A percentile compares a stretch with the other conserved stretches of the same genome.
Evolutionary conservation across 352 stramenopile genomes (phyloP).

Genomic region (Pythium sp.): DNA sequence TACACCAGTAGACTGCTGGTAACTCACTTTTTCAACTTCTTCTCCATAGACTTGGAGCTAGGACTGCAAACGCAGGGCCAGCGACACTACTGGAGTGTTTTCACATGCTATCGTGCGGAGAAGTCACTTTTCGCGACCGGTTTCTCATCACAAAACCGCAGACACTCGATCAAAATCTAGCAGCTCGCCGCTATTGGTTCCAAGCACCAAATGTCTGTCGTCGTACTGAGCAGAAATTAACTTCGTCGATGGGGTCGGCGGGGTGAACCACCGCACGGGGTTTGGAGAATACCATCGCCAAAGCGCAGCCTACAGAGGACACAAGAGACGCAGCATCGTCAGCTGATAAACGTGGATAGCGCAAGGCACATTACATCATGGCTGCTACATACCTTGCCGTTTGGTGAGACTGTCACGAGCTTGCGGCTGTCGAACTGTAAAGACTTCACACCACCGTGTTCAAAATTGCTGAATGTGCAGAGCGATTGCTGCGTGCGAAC

Average conservation of each 20-base stretch:
- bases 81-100: neutral
- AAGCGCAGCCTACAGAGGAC: conserved; percentile 49
- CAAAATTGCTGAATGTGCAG: conserved; percentile 76
- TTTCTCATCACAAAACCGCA: conserved; percentile 35
- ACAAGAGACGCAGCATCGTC: conserved; percentile 9
- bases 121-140: neutral
- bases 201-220: conserved; percentile 71
- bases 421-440: conserved; percentile 88
- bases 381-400: conserved; percentile 49
- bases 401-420: conserved; percentile 73
- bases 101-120: neutral
- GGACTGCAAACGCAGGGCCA: neutral
- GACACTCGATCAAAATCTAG: conserved; percentile 77
- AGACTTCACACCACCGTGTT: conserved; percentile 66
- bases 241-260: conserved; percentile 39
- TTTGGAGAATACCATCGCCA: conserved; percentile 86
- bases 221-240: conserved; percentile 77
- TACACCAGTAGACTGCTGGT: conserved; percentile 6
- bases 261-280: conserved; percentile 71
- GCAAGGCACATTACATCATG: neutral
- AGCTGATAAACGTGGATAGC: neutral
- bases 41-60: neutral
- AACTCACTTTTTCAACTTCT: conserved; percentile 9
- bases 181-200: conserved; percentile 69
- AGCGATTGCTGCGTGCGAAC: conserved; percentile 85